These are phyloP conservation scores for Mycena vitilis DNA, from an alignment of 768 basidiomycete genomes.

Conservation along the genomic window DNA sequence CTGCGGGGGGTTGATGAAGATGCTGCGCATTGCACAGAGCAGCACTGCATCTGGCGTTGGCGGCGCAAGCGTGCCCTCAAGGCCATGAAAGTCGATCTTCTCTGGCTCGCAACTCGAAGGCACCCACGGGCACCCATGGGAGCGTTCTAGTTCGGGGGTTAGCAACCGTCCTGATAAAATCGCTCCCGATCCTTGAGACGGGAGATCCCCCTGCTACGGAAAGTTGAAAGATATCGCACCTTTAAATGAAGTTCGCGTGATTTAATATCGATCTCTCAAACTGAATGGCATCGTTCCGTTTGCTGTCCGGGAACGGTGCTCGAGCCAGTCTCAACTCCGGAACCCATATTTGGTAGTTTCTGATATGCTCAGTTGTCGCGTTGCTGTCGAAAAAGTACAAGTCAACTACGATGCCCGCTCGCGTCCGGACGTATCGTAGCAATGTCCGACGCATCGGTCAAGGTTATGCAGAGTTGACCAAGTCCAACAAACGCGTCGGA, in stretches of 20 bases:
- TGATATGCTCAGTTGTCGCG: background rate
- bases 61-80: background rate
- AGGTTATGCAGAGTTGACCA: no score
- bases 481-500: no score
- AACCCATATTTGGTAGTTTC: slow-evolving; percentile 16
- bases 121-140: background rate
- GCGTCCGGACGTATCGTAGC: no score
- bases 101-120: no score
- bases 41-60: background rate
- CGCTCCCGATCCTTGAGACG: background rate
- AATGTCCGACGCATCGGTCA: no score
- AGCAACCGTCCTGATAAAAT: background rate
- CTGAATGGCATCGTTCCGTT: background rate
- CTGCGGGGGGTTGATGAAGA: slow-evolving; percentile 26
- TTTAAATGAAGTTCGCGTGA: slow-evolving; percentile 6
- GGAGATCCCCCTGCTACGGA: background rate
- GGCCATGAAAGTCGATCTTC: no score
- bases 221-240: background rate
- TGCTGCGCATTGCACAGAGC: background rate
- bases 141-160: background rate
- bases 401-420: no score
- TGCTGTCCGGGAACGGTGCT: no score
- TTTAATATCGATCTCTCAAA: background rate
- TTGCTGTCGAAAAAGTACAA: no score
- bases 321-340: background rate